These are phyloP conservation scores for Theileria equi DNA, from an alignment of 169 alveolate genomes.

Conservation along the genomic window DNA sequence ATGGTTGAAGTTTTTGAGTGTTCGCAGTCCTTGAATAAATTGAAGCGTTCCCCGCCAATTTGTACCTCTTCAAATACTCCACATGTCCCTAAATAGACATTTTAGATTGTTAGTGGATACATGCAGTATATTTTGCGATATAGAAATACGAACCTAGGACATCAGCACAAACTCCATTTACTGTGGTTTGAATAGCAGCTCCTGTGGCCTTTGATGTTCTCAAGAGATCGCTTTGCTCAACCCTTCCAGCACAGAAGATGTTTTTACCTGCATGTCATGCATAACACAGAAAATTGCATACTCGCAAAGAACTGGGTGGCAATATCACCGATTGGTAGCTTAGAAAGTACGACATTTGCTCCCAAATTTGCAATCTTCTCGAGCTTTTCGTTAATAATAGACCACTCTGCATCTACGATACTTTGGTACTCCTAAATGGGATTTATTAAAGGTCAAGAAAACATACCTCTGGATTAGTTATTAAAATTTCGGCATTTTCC, in stretches of 20 bases:
- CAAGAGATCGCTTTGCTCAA: slow-evolving; percentile 90
- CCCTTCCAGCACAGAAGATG: slow-evolving; percentile 98
- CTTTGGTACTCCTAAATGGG: slow-evolving; percentile 89
- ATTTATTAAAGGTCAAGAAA: background rate
- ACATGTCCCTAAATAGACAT: slow-evolving; percentile 86
- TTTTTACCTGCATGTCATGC: slow-evolving; percentile 57
- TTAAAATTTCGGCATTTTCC: slow-evolving; percentile 97
- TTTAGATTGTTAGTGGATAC: background rate
- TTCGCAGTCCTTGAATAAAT: slow-evolving; percentile 91
- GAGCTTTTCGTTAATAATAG: slow-evolving; percentile 91
- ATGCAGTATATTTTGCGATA: background rate
- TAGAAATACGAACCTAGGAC: slow-evolving; percentile 68
- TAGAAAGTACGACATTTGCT: slow-evolving; percentile 90
- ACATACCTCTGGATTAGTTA: slow-evolving; percentile 79
- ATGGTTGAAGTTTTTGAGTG: slow-evolving; percentile 90
- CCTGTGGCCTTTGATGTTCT: slow-evolving; percentile 96
- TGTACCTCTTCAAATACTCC: slow-evolving; percentile 95
- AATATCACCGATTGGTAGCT: slow-evolving; percentile 97
- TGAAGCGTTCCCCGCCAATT: slow-evolving; percentile 95
- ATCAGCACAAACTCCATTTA: slow-evolving; percentile 84
- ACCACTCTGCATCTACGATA: slow-evolving; percentile 98
- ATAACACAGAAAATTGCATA: background rate
- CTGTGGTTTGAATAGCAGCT: slow-evolving; percentile 91
- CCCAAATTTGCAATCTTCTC: slow-evolving; percentile 90
- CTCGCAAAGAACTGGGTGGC: slow-evolving; percentile 99